Evolutionary conservation across 2,329 filamentous ascomycete genomes (phyloP).

Genomic region (Magnaporthiopsis poae): DNA sequence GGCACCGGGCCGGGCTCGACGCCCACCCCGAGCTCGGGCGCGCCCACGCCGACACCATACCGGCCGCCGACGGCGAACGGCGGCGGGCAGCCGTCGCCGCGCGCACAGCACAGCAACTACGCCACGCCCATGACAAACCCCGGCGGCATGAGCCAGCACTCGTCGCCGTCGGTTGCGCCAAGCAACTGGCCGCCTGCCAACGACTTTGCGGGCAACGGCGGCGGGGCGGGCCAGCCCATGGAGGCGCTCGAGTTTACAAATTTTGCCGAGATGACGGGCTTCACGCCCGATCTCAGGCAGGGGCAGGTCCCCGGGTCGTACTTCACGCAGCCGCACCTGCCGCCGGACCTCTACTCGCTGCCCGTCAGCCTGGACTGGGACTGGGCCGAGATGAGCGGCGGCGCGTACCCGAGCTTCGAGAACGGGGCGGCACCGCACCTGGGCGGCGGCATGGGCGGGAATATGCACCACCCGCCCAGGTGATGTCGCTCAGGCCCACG

Average conservation of each 20-base stretch:
- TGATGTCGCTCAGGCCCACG: not conserved
- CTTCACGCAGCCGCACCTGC: constrained; percentile 79
- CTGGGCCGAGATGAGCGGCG: constrained; percentile 60
- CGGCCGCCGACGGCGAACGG: constrained; percentile 11
- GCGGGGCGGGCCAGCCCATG: not conserved
- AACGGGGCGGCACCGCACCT: constrained; percentile 36
- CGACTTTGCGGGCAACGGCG: constrained; percentile 5
- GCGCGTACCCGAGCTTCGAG: constrained; percentile 53
- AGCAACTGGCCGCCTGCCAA: constrained; percentile 29
- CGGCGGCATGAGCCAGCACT: constrained; percentile 24
- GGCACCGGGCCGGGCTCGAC: constrained; percentile 2
- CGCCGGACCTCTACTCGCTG: constrained; percentile 89
- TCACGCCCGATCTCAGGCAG: constrained; percentile 24
- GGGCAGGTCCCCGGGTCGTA: constrained; percentile 17
- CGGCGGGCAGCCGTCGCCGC: constrained; percentile 21
- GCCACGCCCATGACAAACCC: constrained; percentile 28
- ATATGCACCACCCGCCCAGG: not conserved
- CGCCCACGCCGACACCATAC: constrained; percentile 21
- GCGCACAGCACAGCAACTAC: constrained; percentile 20
- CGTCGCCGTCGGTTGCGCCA: constrained; percentile 35
- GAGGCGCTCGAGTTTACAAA: constrained; percentile 24
- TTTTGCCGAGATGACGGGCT: constrained; percentile 37
- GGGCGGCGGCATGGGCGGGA: not conserved
- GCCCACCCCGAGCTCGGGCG: constrained; percentile 22
- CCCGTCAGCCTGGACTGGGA: constrained; percentile 94